Evolutionary conservation across 495 filamentous ascomycete genomes (phyloP), one percentile per base, ranked within the genome.

Genomic region (Penicillium silybi): DNA sequence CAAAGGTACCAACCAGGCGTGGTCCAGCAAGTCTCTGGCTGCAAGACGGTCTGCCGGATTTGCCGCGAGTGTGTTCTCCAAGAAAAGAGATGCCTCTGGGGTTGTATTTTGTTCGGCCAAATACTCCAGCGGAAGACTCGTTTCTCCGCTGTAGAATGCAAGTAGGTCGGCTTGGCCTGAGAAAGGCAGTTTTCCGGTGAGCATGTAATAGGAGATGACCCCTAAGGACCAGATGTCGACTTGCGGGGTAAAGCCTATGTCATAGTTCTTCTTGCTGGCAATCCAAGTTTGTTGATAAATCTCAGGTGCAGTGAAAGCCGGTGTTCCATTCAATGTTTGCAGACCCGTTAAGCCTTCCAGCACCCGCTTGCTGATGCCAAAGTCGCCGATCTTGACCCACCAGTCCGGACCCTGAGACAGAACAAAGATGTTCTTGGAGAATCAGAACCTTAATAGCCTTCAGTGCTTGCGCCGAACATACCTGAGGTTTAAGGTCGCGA

Each of bases 401-500:
- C 43, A 45, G 4, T 45, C 43, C 10, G 15, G 26, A 7, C 22
- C 43, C 26, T 27, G 18, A 23, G 26, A 27, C 17, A 45, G 15
- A 19, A 45, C 35, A 17, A 38, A 38, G 11, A 38, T 45, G 11
- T 45, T 45, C 43, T 45, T 17, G 16, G 2, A 18, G 1, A 34
- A 45, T 9, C 2, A 29, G 9, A n/a, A 17, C 1, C 25, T 17
- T 8, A 8, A 7, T 2, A 16, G 6, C 0, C 9, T n/a, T 44
- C 9, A 4, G 26, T 19, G 43, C 25, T 32, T 45, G 29, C 25
- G 15, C 25, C 58, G 7, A 7, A 26, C 7, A 4, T 26, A 26
- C 25, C 25, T 26, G 25, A 15, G 77, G 76, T 53, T 80, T 80
- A 1, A 79, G 41, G 59, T 79, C 76, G 18, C 76, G 50, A 54